Evolutionary conservation across 306 rosid species (phyloP).

Genomic region (Arachis hypogaea): DNA sequence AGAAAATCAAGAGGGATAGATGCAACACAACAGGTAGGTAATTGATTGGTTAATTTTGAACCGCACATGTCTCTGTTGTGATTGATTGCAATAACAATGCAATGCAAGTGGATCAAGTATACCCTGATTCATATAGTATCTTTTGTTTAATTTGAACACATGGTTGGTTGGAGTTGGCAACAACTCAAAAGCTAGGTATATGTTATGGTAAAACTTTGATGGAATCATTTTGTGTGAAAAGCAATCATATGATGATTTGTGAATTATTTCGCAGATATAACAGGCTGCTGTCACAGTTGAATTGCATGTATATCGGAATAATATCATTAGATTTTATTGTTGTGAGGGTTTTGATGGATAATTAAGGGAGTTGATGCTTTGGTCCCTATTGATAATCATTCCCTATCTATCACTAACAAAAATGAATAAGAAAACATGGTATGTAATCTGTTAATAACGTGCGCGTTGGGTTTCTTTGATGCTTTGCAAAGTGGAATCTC

Average conservation of each 20-base stretch:
- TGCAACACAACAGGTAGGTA: no score
- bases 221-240: conserved; percentile 28
- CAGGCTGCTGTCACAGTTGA: conserved; percentile 31
- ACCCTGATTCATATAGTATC: no score
- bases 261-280: conserved; percentile 33
- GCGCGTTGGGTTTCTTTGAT: conserved; percentile 82
- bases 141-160: neutral
- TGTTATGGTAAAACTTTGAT: conserved; percentile 8
- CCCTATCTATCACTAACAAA: no score
- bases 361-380: no score
- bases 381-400: no score
- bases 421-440: no score
- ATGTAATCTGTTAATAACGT: conserved; percentile 33
- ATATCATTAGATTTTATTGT: no score
- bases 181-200: neutral
- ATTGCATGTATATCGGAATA: neutral
- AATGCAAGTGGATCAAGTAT: neutral
- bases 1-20: no score
- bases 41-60: conserved; percentile 12
- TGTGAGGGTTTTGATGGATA: no score
- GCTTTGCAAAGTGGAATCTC: conserved; percentile 71
- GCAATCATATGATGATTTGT: conserved; percentile 36
- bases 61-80: conserved; percentile 15
- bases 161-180: conserved; percentile 29
- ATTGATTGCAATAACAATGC: conserved; percentile 16